Base-by-base conservation (phyloP, 2,329 filamentous ascomycete genomes). In the Fonsecaea erecta region DNA sequence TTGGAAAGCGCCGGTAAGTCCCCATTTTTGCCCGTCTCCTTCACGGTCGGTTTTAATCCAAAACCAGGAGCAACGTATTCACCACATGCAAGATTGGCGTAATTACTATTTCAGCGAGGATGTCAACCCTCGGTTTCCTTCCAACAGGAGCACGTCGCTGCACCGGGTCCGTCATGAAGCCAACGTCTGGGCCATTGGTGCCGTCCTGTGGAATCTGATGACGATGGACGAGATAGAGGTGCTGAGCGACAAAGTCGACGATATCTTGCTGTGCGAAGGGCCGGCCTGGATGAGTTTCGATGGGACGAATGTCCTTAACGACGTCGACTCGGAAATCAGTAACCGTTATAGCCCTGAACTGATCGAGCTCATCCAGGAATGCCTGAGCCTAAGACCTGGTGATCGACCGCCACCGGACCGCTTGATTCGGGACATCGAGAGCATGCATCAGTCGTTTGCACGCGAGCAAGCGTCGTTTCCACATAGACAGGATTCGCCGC, bases 171-270 rank as follows among this genome's bases (percentile, higher is more conserved):
- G 57, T 37, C 37, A 58, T 24, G 51, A 57, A 34, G 55, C 57
- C 2, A 67, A 67, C 46, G 52, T 67, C n/a, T 67, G 62, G 62
- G 58, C 65, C n/a, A 30, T 67, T 55, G 65, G 65, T 24, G 57
- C 54, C 11, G 56, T 67, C 28, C 65, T 67, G 62, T 64, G 59
- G 53, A 53, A 11, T 26, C 28, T 67, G 32, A 46, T 62, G 14
- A 67, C 64, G 3, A 59, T 67, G 9, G 32, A 52, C 4, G 62
- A 69, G 52, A 60, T 62, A 9, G 52, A 60, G 1, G 55, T 53
- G 12, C 57, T 69, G n/a, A 63, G 60, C 24, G 34, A 57, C 8
- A 57, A 26, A 12, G 54, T 63, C 18, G 52, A 63, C 60, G 46
- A 60, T 14, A 59, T 64, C 28, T 37, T 64, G 26, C 24, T 30